These are phyloP conservation scores for Lactifluus hygrophoroides DNA, from an alignment of 768 basidiomycete species.

Conservation along the genomic window DNA sequence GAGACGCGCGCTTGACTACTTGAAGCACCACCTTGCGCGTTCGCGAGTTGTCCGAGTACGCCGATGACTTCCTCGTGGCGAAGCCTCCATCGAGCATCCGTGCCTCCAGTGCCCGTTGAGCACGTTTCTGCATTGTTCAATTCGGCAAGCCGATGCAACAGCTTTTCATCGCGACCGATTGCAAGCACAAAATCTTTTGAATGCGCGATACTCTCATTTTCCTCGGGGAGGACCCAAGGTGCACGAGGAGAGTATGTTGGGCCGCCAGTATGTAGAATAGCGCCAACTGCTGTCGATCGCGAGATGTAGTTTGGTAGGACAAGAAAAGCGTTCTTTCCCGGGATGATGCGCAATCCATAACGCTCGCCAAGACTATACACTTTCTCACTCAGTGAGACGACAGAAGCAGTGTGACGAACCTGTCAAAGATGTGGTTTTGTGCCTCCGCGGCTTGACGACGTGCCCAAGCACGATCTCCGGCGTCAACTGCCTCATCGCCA, in stretches of 20 bases:
- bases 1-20: background rate
- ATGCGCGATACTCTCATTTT: slow-evolving; percentile 32
- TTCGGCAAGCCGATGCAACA: slow-evolving; percentile 68
- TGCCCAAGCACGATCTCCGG: slow-evolving; percentile 67
- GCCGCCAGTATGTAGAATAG: slow-evolving; percentile 63
- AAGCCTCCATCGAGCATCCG: slow-evolving; percentile 67
- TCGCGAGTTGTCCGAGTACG: slow-evolving; percentile 30
- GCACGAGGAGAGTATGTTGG: slow-evolving; percentile 34
- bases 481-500: slow-evolving; percentile 28
- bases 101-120: slow-evolving; percentile 62
- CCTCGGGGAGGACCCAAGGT: slow-evolving; percentile 29
- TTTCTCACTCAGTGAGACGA: background rate
- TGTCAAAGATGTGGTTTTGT: slow-evolving; percentile 87
- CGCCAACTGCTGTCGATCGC: slow-evolving; percentile 73
- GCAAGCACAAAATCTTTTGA: slow-evolving; percentile 48
- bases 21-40: background rate
- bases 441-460: slow-evolving; percentile 82
- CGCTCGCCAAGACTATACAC: slow-evolving; percentile 61
- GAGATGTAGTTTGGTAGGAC: slow-evolving; percentile 78
- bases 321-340: slow-evolving; percentile 70
- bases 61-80: slow-evolving; percentile 30
- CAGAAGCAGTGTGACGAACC: slow-evolving; percentile 27
- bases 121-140: slow-evolving; percentile 62
- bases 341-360: slow-evolving; percentile 76
- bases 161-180: slow-evolving; percentile 68